These are phyloP conservation scores for Huiozyma naganishii DNA, from an alignment of 805 yeast species.

Conservation along the genomic window DNA sequence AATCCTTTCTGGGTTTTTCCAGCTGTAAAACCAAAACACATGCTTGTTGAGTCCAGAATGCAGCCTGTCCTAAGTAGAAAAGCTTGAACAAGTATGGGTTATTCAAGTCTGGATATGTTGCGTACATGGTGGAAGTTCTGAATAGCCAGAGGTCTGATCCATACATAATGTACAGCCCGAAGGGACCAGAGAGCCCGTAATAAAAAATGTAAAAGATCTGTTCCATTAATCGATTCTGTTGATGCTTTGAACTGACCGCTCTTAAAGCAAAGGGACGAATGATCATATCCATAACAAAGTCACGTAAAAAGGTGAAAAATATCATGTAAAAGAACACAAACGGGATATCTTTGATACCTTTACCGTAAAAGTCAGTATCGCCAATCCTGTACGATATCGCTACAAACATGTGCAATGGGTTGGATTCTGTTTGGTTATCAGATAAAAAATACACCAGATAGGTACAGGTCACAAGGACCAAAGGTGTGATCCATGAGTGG, in stretches of 20 bases:
- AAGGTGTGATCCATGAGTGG: slow-evolving; percentile 65
- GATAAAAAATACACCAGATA: slow-evolving; percentile 41
- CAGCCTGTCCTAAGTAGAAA: slow-evolving; percentile 85
- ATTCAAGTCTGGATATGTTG: slow-evolving; percentile 69
- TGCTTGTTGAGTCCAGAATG: slow-evolving; percentile 96
- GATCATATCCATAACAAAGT: slow-evolving; percentile 75
- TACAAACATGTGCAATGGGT: slow-evolving; percentile 54
- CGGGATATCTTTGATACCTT: slow-evolving; percentile 73
- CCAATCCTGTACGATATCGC: slow-evolving; percentile 53
- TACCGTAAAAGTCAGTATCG: slow-evolving; percentile 62
- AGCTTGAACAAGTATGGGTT: slow-evolving; percentile 62
- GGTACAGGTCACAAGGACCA: slow-evolving; percentile 35
- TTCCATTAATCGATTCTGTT: slow-evolving; percentile 78
- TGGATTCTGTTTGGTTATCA: slow-evolving; percentile 46
- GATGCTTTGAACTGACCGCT: slow-evolving; percentile 35
- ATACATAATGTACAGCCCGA: slow-evolving; percentile 83
- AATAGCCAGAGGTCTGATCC: slow-evolving; percentile 81
- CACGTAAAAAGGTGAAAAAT: slow-evolving; percentile 83
- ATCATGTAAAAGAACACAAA: slow-evolving; percentile 75
- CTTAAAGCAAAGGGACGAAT: slow-evolving; percentile 65
- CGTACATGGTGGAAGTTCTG: slow-evolving; percentile 72
- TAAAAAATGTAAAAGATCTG: slow-evolving; percentile 80
- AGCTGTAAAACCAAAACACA: slow-evolving; percentile 70
- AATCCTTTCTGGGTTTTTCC: slow-evolving; percentile 94
- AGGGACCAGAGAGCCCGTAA: slow-evolving; percentile 70